Percentiles rank a stretch among this genome's conserved stretches.
These are phyloP conservation scores for Suaeda aralocaspica DNA, from an alignment of 148 eudicot genomes.

Conservation along the genomic window DNA sequence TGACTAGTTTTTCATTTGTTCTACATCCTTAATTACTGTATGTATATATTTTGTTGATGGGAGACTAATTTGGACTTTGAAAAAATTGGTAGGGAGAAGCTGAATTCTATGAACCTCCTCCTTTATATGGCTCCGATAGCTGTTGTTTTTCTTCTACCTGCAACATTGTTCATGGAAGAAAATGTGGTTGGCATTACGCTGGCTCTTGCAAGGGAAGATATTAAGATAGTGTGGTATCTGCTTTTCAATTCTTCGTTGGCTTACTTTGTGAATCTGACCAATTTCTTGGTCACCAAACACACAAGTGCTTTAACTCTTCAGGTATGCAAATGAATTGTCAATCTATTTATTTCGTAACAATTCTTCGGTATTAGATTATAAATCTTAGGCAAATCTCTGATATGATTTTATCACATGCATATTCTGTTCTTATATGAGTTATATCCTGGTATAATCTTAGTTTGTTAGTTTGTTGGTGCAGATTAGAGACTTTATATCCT, in stretches of 20 bases:
- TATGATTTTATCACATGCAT: background rate
- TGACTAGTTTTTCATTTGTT: background rate
- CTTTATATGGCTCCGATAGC: conserved; percentile 97
- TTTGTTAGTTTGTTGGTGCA: background rate
- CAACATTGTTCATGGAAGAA: conserved; percentile 78
- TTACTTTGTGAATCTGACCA: conserved; percentile 90
- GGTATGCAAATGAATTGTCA: conserved; percentile 43
- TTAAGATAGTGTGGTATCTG: conserved; percentile 73
- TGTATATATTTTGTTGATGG: background rate
- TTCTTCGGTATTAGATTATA: background rate
- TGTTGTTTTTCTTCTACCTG: conserved; percentile 81
- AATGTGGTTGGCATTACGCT: conserved; percentile 80
- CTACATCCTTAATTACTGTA: background rate
- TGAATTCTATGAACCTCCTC: conserved; percentile 91
- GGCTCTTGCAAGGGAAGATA: conserved; percentile 76
- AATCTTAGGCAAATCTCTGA: background rate
- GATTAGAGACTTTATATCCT: background rate
- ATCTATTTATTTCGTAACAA: background rate
- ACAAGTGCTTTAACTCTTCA: conserved; percentile 95
- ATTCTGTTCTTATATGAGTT: background rate
- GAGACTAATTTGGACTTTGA: conserved; percentile 1
- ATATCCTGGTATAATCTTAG: too few relatives aligned
- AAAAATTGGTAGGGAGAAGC: conserved; percentile 56
- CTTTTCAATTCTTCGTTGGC: conserved; percentile 86
- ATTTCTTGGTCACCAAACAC: conserved; percentile 92